Evolutionary conservation across 73 alveolate genomes (phyloP).

Genomic region (Paramecium pentaurelia): DNA sequence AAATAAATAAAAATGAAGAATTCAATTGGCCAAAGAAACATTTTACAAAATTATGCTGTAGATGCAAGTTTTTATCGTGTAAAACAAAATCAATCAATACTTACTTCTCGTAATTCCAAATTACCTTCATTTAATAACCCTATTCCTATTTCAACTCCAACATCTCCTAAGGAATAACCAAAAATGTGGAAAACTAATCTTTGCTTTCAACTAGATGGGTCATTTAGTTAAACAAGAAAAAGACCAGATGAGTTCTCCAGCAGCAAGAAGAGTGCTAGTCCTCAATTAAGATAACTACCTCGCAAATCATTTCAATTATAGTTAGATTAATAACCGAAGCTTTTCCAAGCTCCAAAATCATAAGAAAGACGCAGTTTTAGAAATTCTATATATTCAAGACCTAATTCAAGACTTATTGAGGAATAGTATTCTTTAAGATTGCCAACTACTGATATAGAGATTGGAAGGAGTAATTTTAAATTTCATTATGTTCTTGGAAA

Average conservation of each 20-base stretch:
- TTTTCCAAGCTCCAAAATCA: neutral
- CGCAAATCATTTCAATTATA: neutral
- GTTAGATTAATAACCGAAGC: neutral
- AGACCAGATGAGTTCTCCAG: neutral
- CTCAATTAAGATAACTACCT: neutral
- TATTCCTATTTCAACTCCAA: neutral
- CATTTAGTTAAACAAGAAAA: neutral
- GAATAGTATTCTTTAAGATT: neutral
- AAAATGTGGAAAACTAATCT: neutral
- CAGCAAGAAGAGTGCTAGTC: neutral
- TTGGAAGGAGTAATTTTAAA: constrained; percentile 17
- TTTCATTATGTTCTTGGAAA: constrained; percentile 35
- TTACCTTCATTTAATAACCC: neutral
- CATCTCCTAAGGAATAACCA: neutral
- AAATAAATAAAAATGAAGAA: neutral
- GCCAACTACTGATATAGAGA: neutral
- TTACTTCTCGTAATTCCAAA: neutral
- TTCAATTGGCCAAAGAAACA: neutral
- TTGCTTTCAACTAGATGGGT: neutral
- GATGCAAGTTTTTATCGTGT: neutral
- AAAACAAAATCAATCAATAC: neutral
- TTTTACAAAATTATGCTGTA: neutral
- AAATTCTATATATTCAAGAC: neutral
- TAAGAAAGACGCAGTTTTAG: neutral
- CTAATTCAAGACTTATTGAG: neutral